Base-by-base conservation (phyloP, 1,139 yeast genomes). In the Eremothecium gossypii region DNA sequence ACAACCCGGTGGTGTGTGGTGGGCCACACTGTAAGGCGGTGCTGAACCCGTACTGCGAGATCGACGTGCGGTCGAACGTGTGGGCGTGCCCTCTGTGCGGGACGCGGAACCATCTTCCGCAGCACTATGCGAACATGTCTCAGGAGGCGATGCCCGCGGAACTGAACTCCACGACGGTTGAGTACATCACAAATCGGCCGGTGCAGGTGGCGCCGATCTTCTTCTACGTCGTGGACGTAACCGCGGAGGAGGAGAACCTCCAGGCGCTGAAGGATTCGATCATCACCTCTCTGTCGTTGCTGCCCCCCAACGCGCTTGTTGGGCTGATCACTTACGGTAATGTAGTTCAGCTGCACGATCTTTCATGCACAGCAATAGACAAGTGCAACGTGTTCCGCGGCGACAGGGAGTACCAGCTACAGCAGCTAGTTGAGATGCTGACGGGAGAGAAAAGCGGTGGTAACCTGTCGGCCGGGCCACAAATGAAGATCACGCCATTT, bases 311-410 rank as follows among this genome's bases (percentile, higher is more conserved):
- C 58, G 93, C 96, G 2, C 73, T 89, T 47, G 81, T 91, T 47
- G 97, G 97, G 39, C 74, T 91, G 55, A 77, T 91, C 58, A 89
- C 97, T 33, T 91, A 75, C 63, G 98, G 97, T 44, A 89, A 96
- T 33, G 89, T 86, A 76, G 87, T 89, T 45, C 95, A 87, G 61
- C 85, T 93, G 43, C 95, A 91, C 64, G 98, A 93, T 65, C 70
- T 91, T 52, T 91, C 91, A 29, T 80, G 83, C 56, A 77, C 80
- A 45, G 73, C 77, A 30, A 79, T 93, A 61, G 78, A 77, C 58
- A 85, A 84, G 65, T 78, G 87, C 45, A 86, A 77, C 61, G 89
- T 91, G 28, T 93, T 91, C 68, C 78, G 96, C 57, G 98, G 98
- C 47, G 91, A 83, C 64, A 83, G 84, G 64, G 96, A 85, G 52